Conservation (phyloP, 495 filamentous ascomycete genomes). For the Penicillium fimorum region DNA sequence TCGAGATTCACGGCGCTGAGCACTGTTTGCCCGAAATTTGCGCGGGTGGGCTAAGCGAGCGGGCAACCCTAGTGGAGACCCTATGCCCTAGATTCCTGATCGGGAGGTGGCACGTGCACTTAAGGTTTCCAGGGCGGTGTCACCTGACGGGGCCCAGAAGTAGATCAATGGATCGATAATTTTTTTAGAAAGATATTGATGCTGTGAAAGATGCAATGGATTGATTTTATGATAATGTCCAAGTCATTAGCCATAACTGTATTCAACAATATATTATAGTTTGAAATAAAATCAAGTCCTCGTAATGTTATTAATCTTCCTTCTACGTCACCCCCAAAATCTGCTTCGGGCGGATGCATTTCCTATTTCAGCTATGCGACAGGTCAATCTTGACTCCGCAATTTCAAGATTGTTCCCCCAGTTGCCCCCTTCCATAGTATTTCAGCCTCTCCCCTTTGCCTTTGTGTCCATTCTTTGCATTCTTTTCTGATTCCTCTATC, state of each 20-base stretch:
- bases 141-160: constrained; percentile 14
- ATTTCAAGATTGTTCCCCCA: constrained; percentile 25
- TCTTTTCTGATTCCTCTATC: not conserved
- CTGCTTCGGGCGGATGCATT: constrained; percentile 20
- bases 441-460: not conserved
- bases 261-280: not conserved
- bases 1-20: constrained; percentile 35
- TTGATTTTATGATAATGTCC: not conserved
- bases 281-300: not conserved
- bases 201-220: not conserved
- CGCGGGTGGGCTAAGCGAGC: constrained; percentile 49
- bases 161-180: constrained; percentile 8
- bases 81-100: constrained; percentile 37
- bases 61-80: constrained; percentile 31
- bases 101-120: constrained; percentile 20
- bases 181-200: not conserved
- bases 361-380: constrained; percentile 17
- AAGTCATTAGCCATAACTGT: no score
- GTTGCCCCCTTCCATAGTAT: constrained; percentile 4
- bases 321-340: constrained; percentile 10
- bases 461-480: constrained; percentile 1
- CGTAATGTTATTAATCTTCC: not conserved
- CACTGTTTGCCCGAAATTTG: constrained; percentile 41
- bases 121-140: constrained; percentile 8
- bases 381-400: constrained; percentile 26